Conservation (phyloP, 2,329 filamentous ascomycete species). For the Cordyceps militaris region DNA sequence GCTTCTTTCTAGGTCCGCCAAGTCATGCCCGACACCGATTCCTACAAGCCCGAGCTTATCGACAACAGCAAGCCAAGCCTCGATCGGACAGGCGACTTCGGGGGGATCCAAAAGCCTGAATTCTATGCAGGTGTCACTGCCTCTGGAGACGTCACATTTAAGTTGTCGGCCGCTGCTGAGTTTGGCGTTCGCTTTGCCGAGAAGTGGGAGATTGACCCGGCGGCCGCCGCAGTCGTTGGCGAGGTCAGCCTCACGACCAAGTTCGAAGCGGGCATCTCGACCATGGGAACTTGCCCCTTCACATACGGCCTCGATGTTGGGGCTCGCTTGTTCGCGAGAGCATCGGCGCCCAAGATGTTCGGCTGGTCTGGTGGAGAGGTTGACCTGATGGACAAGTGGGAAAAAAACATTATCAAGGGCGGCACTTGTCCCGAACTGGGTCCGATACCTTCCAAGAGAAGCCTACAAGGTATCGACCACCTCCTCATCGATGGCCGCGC, state of each 20-base stretch:
- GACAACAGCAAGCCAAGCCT: constrained; percentile 14
- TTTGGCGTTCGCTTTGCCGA: constrained; percentile 19
- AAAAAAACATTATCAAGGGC: constrained; percentile 15
- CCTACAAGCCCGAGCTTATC: constrained; percentile 8
- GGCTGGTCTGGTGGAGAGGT: constrained; percentile 16
- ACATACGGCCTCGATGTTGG: constrained; percentile 19
- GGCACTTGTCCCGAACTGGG: constrained; percentile 18
- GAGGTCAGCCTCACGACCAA: constrained; percentile 17
- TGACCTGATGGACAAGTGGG: constrained; percentile 12
- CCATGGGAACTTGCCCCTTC: constrained; percentile 18
- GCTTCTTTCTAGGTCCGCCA: neutral
- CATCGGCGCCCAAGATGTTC: constrained; percentile 16
- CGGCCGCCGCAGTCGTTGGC: constrained; percentile 17
- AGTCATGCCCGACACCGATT: neutral
- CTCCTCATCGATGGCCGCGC: no score
- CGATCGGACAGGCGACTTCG: constrained; percentile 15
- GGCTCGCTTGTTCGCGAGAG: constrained; percentile 17
- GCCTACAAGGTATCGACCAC: no score
- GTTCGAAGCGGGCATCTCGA: constrained; percentile 16
- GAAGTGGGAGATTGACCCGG: constrained; percentile 15
- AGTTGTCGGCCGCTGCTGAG: constrained; percentile 14
- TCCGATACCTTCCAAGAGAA: constrained; percentile 3
- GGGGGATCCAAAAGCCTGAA: constrained; percentile 14
- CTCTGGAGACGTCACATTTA: constrained; percentile 16
- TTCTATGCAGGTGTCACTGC: constrained; percentile 19